A percentile compares a stretch with the other conserved stretches of the same genome.
phyloP scores from a whole-genome alignment of 805 yeast species.

The Metschnikowia lochheadii region DNA sequence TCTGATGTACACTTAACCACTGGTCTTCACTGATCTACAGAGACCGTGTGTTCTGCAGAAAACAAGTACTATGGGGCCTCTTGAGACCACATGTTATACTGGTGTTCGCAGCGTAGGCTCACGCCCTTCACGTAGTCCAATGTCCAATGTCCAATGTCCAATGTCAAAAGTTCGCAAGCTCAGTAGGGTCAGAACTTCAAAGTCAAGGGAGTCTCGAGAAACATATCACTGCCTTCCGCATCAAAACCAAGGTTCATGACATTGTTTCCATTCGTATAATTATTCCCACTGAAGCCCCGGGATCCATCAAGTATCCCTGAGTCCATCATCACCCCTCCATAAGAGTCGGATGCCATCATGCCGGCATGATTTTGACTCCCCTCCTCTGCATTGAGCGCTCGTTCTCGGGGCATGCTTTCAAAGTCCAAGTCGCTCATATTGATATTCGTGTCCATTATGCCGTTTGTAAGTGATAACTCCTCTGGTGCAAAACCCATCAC shows the following conservation, averaged over 20 bases:
- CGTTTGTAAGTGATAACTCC: not conserved
- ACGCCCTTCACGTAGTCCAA: not conserved
- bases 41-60: too few relatives aligned
- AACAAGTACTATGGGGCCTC: too few relatives aligned
- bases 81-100: too few relatives aligned
- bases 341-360: conserved; percentile 3
- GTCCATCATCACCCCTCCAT: not conserved
- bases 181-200: not conserved
- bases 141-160: too few relatives aligned
- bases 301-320: not conserved
- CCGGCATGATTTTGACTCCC: conserved; percentile 2
- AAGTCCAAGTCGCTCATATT: conserved; percentile 1
- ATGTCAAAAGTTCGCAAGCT: too few relatives aligned
- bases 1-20: too few relatives aligned
- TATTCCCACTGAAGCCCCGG: not conserved
- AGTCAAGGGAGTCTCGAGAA: conserved; percentile 1
- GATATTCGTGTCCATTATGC: conserved; percentile 1
- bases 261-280: not conserved
- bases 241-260: conserved; percentile 3
- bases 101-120: too few relatives aligned
- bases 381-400: not conserved
- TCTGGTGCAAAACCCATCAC: not conserved
- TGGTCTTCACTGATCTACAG: too few relatives aligned
- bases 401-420: not conserved
- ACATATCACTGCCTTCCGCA: conserved; percentile 1